phyloP scores from a whole-genome alignment of 306 rosid genomes.

The Acacia melanoxylon region DNA sequence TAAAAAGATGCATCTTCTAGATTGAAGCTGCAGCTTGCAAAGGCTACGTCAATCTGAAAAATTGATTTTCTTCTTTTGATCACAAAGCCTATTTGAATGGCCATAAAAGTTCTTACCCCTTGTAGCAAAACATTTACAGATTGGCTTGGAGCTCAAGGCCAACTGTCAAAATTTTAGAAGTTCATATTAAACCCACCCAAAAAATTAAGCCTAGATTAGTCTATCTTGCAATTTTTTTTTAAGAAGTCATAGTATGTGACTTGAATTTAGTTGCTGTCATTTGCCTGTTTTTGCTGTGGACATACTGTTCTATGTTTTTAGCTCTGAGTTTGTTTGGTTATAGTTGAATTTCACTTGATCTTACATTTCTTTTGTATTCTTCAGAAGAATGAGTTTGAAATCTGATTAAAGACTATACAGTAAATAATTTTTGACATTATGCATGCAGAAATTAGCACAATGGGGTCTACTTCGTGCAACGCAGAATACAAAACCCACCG shows the following conservation, averaged over 20 bases:
- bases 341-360: conserved; percentile 1
- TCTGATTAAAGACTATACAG: not conserved
- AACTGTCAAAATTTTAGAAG: too few species aligned
- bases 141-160: too few species aligned
- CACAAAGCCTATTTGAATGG: not conserved
- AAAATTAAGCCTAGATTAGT: too few species aligned
- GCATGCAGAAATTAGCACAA: conserved; percentile 69
- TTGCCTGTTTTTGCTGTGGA: not conserved
- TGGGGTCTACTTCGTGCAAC: conserved; percentile 51
- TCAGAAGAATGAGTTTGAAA: not conserved
- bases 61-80: not conserved
- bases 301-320: not conserved
- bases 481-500: conserved; percentile 32
- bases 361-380: not conserved
- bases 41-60: not conserved
- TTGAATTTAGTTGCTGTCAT: too few species aligned
- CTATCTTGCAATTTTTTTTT: too few species aligned
- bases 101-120: too few species aligned
- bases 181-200: too few species aligned
- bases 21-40: conserved; percentile 2
- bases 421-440: conserved; percentile 11
- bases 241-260: too few species aligned
- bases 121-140: too few species aligned
- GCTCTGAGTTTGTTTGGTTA: conserved; percentile 11
- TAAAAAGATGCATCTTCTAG: not conserved